Conservation (phyloP, 1,139 yeast genomes). For the Geotrichum siamense region DNA sequence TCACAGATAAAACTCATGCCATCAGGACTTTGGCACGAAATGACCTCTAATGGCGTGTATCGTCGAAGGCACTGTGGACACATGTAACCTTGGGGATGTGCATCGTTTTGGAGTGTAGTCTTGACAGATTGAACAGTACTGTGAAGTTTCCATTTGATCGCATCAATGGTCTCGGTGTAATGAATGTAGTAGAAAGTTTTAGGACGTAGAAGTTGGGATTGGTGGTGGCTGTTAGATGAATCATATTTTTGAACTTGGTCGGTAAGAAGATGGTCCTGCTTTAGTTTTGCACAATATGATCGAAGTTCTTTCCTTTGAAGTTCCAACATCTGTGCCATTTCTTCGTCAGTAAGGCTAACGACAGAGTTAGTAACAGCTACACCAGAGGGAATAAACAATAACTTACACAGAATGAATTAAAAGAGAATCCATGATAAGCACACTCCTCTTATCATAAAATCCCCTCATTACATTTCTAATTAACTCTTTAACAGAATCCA, state of each 20-base stretch:
- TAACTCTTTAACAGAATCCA: conserved; percentile 37
- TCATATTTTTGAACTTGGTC: conserved; percentile 63
- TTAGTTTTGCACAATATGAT: conserved; percentile 67
- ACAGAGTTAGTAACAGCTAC: no score
- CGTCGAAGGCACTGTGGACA: conserved; percentile 82
- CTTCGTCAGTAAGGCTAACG: conserved; percentile 81
- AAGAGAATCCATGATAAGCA: conserved; percentile 82
- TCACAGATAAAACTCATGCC: conserved; percentile 78
- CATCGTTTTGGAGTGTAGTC: conserved; percentile 68
- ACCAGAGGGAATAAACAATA: no score
- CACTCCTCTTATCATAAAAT: conserved; percentile 78
- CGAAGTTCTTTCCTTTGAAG: conserved; percentile 84
- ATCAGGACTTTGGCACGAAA: conserved; percentile 71
- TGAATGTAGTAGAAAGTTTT: conserved; percentile 82
- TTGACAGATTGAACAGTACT: conserved; percentile 70
- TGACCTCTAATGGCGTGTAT: conserved; percentile 81
- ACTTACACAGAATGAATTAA: conserved; percentile 69
- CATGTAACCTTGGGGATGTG: conserved; percentile 89
- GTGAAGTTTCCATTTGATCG: conserved; percentile 95
- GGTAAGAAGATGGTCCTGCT: conserved; percentile 63
- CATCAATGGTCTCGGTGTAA: conserved; percentile 87
- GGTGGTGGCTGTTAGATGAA: conserved; percentile 57
- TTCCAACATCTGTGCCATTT: conserved; percentile 68
- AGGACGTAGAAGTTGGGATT: conserved; percentile 49
- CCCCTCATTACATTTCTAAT: conserved; percentile 69